These are phyloP conservation scores for Blumeriella jaapii DNA, from an alignment of 2,329 filamentous ascomycete species.

Conservation along the genomic window DNA sequence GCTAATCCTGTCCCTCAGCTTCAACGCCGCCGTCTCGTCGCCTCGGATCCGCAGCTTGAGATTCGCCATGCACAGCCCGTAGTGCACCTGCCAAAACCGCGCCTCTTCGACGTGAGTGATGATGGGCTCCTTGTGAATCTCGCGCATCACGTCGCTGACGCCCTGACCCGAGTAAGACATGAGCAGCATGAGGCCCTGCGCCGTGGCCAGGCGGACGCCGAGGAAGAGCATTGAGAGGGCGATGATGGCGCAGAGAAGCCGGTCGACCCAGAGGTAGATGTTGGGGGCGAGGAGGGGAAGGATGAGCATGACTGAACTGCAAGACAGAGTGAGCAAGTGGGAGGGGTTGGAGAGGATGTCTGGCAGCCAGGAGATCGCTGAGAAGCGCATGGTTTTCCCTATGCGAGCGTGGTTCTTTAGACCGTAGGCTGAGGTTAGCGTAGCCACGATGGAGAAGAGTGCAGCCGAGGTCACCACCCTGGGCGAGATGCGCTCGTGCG, in stretches of 20 bases:
- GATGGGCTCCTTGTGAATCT: slow-evolving; percentile 70
- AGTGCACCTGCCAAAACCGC: slow-evolving; percentile 97
- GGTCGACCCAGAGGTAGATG: slow-evolving; percentile 77
- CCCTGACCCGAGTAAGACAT: slow-evolving; percentile 60
- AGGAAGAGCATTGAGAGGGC: slow-evolving; percentile 81
- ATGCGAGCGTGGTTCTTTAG: slow-evolving; percentile 88
- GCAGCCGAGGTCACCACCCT: slow-evolving; percentile 75
- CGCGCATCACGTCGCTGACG: slow-evolving; percentile 55
- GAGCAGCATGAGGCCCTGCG: slow-evolving; percentile 84
- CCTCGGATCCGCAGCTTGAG: slow-evolving; percentile 65
- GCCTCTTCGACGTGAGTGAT: slow-evolving; percentile 77
- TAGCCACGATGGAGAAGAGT: slow-evolving; percentile 70
- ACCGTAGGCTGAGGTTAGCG: slow-evolving; percentile 74
- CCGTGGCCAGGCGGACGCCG: slow-evolving; percentile 71
- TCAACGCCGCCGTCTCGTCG: slow-evolving; percentile 59
- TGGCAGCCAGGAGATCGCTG: slow-evolving; percentile 70
- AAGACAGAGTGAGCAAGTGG: slow-evolving; percentile 85
- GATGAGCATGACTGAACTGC: slow-evolving; percentile 67
- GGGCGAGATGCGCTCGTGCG: slow-evolving; percentile 54
- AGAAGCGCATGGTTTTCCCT: slow-evolving; percentile 79
- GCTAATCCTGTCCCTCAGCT: slow-evolving; percentile 63
- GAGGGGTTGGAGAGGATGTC: slow-evolving; percentile 88
- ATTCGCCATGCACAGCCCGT: slow-evolving; percentile 92
- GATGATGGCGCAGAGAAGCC: slow-evolving; percentile 68
- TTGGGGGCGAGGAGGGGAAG: slow-evolving; percentile 71